Evolutionary conservation across 768 basidiomycete genomes (phyloP).

Genomic region (Termitomyces sp.): DNA sequence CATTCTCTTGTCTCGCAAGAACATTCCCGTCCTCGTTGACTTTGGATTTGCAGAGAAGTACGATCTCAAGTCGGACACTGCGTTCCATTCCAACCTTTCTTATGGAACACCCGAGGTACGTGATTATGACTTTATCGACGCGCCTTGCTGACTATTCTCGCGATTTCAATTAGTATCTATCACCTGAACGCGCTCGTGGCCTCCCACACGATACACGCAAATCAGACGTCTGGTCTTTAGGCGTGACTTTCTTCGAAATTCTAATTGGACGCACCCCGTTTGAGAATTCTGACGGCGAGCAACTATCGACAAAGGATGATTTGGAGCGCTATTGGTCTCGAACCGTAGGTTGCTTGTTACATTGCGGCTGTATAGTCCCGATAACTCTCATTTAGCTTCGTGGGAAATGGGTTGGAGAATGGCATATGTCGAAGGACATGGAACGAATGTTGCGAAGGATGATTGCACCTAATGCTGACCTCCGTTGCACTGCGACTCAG

Average conservation of each 20-base stretch:
- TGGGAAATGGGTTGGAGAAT: conserved; percentile 84
- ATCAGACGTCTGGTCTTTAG: conserved; percentile 83
- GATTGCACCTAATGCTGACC: conserved; percentile 77
- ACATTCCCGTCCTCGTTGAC: conserved; percentile 86
- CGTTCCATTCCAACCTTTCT: conserved; percentile 77
- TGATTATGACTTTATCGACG: not conserved
- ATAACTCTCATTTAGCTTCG: conserved; percentile 38
- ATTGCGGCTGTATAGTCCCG: not conserved
- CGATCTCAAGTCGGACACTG: conserved; percentile 51
- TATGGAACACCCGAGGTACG: conserved; percentile 89
- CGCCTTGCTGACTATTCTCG: conserved; percentile 2
- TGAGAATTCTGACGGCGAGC: conserved; percentile 73
- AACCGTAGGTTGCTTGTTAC: conserved; percentile 41
- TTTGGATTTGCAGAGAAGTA: conserved; percentile 96
- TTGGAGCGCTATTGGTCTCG: conserved; percentile 84
- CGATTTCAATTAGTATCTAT: conserved; percentile 60
- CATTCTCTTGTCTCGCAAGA: conserved; percentile 74
- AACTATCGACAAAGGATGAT: conserved; percentile 73
- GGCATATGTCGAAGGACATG: conserved; percentile 58
- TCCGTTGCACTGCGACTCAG: conserved; percentile 65
- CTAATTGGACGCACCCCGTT: conserved; percentile 91
- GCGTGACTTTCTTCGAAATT: conserved; percentile 92
- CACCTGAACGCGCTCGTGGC: conserved; percentile 87
- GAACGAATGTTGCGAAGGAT: conserved; percentile 72
- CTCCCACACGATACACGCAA: conserved; percentile 90